phyloP scores from a whole-genome alignment of 306 rosid genomes.

The Cucumis melo region DNA sequence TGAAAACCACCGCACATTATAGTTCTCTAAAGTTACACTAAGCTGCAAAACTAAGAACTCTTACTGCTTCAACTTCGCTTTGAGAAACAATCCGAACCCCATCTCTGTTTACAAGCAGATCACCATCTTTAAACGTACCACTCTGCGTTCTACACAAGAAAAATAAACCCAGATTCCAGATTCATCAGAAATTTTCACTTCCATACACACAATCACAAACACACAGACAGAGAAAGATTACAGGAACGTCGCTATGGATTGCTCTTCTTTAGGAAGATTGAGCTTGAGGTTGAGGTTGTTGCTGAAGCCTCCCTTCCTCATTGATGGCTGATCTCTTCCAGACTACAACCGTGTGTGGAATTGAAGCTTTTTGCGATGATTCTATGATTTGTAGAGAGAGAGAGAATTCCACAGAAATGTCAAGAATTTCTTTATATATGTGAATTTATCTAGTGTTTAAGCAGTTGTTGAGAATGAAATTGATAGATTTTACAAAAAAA shows the following conservation, averaged over 20 bases:
- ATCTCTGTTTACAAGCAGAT: conserved; percentile 84
- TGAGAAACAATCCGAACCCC: conserved; percentile 85
- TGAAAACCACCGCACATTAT: not conserved
- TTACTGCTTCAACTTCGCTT: conserved; percentile 73
- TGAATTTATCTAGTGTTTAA: not conserved
- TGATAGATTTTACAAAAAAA: not conserved
- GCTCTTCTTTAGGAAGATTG: conserved; percentile 58
- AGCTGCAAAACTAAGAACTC: not conserved
- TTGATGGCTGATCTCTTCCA: conserved; percentile 14
- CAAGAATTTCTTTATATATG: not conserved
- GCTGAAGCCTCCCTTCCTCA: conserved; percentile 57
- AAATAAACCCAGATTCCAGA: conserved; percentile 15
- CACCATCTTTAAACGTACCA: conserved; percentile 87
- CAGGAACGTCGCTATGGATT: conserved; percentile 58
- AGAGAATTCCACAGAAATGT: not conserved
- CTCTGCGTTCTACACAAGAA: conserved; percentile 60
- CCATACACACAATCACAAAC: not conserved
- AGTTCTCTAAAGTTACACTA: not conserved
- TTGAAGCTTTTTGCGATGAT: not conserved
- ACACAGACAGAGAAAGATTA: conserved; percentile 19
- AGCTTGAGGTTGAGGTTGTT: conserved; percentile 65
- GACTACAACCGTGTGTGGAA: not conserved
- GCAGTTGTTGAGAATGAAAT: not conserved
- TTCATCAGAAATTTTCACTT: conserved; percentile 9
- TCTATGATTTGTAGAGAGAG: not conserved